phyloP scores from a whole-genome alignment of 192 early-diverging fungal genomes.

The Rhizoclosmatium globosum region DNA sequence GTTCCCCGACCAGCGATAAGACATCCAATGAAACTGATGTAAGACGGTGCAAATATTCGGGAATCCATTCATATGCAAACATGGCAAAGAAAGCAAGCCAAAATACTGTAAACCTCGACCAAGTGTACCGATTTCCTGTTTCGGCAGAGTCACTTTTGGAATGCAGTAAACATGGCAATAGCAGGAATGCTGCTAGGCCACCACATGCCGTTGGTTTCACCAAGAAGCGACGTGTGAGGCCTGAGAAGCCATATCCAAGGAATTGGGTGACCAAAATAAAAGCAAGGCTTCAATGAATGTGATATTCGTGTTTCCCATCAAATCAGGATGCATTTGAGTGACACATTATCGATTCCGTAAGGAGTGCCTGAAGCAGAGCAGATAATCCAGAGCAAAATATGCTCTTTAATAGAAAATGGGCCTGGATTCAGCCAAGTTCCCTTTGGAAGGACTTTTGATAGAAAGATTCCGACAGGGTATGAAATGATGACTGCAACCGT shows the following conservation, averaged over 20 bases:
- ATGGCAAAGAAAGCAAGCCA: slow-evolving; percentile 34
- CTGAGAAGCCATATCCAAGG: slow-evolving; percentile 67
- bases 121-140: not conserved
- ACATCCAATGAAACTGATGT: slow-evolving; percentile 29
- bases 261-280: slow-evolving; percentile 55
- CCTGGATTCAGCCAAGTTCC: no score
- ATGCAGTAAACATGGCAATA: slow-evolving; percentile 26
- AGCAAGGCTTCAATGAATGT: not conserved
- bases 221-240: slow-evolving; percentile 75
- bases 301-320: not conserved
- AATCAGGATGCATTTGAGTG: no score
- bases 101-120: slow-evolving; percentile 38
- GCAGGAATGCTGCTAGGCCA: slow-evolving; percentile 81
- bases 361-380: no score
- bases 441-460: no score
- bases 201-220: slow-evolving; percentile 88
- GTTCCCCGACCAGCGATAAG: slow-evolving; percentile 5
- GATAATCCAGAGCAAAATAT: no score
- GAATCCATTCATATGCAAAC: slow-evolving; percentile 35
- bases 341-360: no score
- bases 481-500: no score
- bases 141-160: slow-evolving; percentile 14
- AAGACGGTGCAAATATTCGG: slow-evolving; percentile 27
- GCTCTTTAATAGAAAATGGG: no score
- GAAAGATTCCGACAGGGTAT: no score